Evolutionary conservation across 805 yeast genomes (phyloP).

Genomic region (Vanderwaltozyma polyspora): DNA sequence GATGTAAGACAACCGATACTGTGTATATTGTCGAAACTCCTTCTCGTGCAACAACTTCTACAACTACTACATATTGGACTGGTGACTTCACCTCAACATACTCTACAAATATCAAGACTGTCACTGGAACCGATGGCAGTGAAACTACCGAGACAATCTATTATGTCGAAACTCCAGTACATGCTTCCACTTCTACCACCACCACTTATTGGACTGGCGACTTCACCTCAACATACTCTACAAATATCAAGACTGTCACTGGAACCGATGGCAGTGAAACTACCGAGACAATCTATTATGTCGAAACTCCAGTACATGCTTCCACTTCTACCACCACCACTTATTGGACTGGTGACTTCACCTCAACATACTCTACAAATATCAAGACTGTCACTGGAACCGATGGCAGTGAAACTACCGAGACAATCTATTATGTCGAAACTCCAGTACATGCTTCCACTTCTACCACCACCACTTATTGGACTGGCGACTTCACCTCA

Average conservation of each 20-base stretch:
- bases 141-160: background rate
- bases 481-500: background rate
- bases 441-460: background rate
- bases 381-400: background rate
- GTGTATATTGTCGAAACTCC: background rate
- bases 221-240: slow-evolving; percentile 1
- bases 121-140: background rate
- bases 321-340: background rate
- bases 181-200: background rate
- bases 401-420: background rate
- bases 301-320: slow-evolving; percentile 1
- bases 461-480: background rate
- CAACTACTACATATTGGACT: background rate
- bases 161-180: background rate
- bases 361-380: slow-evolving; percentile 2
- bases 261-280: background rate
- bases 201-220: background rate
- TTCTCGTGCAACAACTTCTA: background rate
- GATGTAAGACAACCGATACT: background rate
- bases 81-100: background rate
- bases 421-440: background rate
- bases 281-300: slow-evolving; percentile 2
- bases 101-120: background rate
- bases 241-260: background rate
- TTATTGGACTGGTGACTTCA: background rate